A percentile compares a stretch with the other conserved stretches of the same genome.
phyloP scores from a whole-genome alignment of 352 stramenopile genomes.

The Phytophthora nicotianae region DNA sequence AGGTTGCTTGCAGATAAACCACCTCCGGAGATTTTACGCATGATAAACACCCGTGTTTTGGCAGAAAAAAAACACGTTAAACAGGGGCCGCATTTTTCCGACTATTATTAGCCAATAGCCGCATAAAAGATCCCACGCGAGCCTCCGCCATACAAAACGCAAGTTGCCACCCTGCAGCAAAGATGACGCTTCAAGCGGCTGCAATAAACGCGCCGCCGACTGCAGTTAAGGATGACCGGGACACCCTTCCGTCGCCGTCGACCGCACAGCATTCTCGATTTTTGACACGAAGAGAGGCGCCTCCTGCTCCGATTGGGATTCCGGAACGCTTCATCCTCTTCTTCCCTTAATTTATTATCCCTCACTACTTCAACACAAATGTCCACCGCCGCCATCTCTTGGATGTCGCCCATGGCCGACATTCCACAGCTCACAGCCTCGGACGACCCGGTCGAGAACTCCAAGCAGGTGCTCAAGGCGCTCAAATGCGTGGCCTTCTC shows the following conservation, averaged over 20 bases:
- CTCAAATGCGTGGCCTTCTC: slow-evolving; percentile 69
- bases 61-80: slow-evolving; percentile 18
- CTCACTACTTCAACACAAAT: slow-evolving; percentile 14
- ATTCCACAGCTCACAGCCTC: slow-evolving; percentile 31
- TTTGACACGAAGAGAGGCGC: slow-evolving; percentile 10
- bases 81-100: background rate
- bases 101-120: slow-evolving; percentile 2
- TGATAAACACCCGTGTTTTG: background rate
- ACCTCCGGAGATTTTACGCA: no score
- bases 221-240: slow-evolving; percentile 4
- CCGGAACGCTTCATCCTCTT: slow-evolving; percentile 3
- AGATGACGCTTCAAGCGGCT: slow-evolving; percentile 8
- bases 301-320: slow-evolving; percentile 23
- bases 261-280: slow-evolving; percentile 10
- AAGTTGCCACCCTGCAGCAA: slow-evolving; percentile 5
- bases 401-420: slow-evolving; percentile 34
- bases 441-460: slow-evolving; percentile 45
- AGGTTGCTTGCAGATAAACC: no score
- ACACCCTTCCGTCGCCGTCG: background rate
- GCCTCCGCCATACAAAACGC: slow-evolving; percentile 1
- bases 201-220: background rate
- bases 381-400: slow-evolving; percentile 42
- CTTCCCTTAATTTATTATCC: slow-evolving; percentile 4
- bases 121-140: slow-evolving; percentile 2
- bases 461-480: slow-evolving; percentile 68